phyloP scores from a whole-genome alignment of 2,329 filamentous ascomycete species.

The Helotiales sp. region DNA sequence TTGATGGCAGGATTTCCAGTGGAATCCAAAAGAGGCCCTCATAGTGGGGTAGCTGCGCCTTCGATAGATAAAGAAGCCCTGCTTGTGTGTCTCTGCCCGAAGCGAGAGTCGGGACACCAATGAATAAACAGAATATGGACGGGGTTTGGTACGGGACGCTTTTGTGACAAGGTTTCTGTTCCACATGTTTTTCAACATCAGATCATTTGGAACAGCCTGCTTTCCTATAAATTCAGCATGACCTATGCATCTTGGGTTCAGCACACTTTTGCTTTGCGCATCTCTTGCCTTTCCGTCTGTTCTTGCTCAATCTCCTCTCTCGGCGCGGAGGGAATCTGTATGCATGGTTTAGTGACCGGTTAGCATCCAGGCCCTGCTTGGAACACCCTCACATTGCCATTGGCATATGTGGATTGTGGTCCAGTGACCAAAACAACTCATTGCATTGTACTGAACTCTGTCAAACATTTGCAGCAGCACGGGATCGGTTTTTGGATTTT shows the following conservation, averaged over 20 bases:
- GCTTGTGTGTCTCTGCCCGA: background rate
- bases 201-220: background rate
- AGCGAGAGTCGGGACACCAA: background rate
- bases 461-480: background rate
- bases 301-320: background rate
- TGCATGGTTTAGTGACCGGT: background rate
- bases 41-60: conserved; percentile 1
- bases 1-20: background rate
- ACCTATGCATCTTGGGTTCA: background rate
- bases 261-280: background rate
- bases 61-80: background rate
- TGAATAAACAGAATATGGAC: background rate
- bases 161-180: background rate
- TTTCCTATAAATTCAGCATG: background rate
- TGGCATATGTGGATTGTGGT: background rate
- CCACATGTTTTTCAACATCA: background rate
- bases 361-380: background rate
- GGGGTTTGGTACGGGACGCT: background rate
- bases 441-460: background rate
- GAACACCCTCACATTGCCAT: background rate
- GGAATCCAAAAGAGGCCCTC: background rate
- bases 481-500: too few species aligned
- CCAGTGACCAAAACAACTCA: background rate
- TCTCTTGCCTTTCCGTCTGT: background rate
- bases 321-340: background rate